Percentiles rank a stretch among this genome's conserved stretches.
phyloP scores from a whole-genome alignment of 768 basidiomycete genomes.

The Roridomyces roridus region DNA sequence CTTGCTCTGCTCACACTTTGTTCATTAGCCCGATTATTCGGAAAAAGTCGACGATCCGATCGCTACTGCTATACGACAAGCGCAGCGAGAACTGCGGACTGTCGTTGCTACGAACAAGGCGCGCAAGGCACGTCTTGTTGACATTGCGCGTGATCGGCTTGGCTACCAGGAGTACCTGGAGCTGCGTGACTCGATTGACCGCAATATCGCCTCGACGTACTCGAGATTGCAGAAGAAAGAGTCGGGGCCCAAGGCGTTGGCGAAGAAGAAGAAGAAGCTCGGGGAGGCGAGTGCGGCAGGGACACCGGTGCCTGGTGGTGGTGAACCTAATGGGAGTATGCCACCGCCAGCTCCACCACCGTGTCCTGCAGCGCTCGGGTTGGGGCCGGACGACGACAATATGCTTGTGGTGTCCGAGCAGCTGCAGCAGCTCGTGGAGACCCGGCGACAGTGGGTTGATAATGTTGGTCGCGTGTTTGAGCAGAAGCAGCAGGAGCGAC shows the following conservation, averaged over 20 bases:
- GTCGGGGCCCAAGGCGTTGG: constrained; percentile 59
- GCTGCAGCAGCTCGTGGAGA: constrained; percentile 74
- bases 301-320: constrained; percentile 23
- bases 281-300: constrained; percentile 30
- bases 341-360: constrained; percentile 59
- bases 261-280: constrained; percentile 78
- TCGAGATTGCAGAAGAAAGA: constrained; percentile 85
- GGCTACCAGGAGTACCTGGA: constrained; percentile 93
- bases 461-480: constrained; percentile 78
- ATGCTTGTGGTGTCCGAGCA: constrained; percentile 68
- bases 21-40: constrained; percentile 69
- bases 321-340: constrained; percentile 36
- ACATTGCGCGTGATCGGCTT: constrained; percentile 84
- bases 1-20: background rate
- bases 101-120: constrained; percentile 86
- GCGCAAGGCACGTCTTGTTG: constrained; percentile 73
- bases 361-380: constrained; percentile 74
- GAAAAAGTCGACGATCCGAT: constrained; percentile 93
- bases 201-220: constrained; percentile 77
- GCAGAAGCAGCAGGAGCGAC: constrained; percentile 65
- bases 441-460: constrained; percentile 80
- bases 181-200: constrained; percentile 84
- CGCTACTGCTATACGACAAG: constrained; percentile 85
- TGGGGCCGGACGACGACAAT: constrained; percentile 72
- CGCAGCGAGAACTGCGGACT: constrained; percentile 79